Conservation (phyloP, 2,329 filamentous ascomycete genomes). For the Ophiostoma himal-ulmi region DNA sequence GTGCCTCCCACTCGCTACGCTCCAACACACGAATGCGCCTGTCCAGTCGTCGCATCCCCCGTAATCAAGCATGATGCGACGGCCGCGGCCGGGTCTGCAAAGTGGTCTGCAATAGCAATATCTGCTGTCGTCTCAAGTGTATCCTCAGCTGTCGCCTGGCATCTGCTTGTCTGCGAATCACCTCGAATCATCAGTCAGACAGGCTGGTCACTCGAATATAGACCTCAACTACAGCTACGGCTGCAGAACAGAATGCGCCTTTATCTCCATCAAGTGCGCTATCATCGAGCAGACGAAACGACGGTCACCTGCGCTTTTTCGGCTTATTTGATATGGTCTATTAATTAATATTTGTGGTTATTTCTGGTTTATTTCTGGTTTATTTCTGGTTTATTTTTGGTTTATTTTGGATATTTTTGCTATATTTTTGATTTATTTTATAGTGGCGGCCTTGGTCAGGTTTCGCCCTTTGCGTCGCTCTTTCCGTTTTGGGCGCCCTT, state of each 20-base stretch:
- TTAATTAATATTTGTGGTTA: not conserved
- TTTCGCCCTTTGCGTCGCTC: constrained; percentile 12
- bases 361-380: no score
- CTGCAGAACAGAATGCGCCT: not conserved
- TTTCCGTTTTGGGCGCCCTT: constrained; percentile 12
- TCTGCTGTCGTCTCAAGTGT: not conserved
- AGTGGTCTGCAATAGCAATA: not conserved
- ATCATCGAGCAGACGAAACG: not conserved
- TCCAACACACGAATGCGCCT: not conserved
- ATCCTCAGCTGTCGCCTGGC: not conserved
- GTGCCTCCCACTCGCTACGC: no score
- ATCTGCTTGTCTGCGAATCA: not conserved
- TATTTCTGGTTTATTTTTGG: not conserved
- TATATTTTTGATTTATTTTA: not conserved
- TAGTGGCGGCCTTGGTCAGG: not conserved
- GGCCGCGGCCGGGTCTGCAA: constrained; percentile 8
- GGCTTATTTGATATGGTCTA: not conserved
- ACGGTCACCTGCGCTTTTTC: constrained; percentile 12
- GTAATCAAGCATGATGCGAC: constrained; percentile 1
- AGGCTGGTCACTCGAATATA: no score
- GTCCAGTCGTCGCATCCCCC: not conserved
- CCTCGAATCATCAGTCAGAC: not conserved
- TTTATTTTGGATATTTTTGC: not conserved
- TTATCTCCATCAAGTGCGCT: not conserved
- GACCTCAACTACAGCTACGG: no score